Conservation (phyloP, 805 yeast genomes). For the Metschnikowia continentalis region DNA sequence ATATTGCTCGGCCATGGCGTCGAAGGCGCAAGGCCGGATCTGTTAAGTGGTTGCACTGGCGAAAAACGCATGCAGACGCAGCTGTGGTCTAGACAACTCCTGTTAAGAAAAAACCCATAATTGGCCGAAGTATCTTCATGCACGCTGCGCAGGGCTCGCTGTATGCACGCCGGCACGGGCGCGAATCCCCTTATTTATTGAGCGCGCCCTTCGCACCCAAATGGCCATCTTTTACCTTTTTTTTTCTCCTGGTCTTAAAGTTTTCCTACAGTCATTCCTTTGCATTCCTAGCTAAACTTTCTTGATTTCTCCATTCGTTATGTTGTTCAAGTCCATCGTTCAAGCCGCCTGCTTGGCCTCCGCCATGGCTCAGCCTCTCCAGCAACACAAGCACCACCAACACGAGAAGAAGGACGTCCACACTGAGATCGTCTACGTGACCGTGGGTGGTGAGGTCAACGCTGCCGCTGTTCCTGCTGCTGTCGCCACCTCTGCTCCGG, state of each 20-base stretch:
- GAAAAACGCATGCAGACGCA: background rate
- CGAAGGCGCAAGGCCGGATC: too few species aligned
- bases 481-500: constrained; percentile 25
- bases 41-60: background rate
- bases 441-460: constrained; percentile 36
- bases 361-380: constrained; percentile 56
- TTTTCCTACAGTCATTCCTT: constrained; percentile 30
- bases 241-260: constrained; percentile 17
- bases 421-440: constrained; percentile 48
- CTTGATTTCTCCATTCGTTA: constrained; percentile 20
- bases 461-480: constrained; percentile 13
- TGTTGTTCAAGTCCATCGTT: constrained; percentile 48
- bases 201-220: background rate
- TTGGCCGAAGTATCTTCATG: constrained; percentile 1
- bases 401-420: constrained; percentile 53
- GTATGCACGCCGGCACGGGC: background rate
- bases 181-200: constrained; percentile 1
- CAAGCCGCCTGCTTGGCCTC: constrained; percentile 48
- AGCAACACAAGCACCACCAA: constrained; percentile 43
- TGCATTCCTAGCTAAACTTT: constrained; percentile 24
- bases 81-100: constrained; percentile 3
- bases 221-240: background rate
- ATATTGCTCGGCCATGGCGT: too few species aligned
- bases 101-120: background rate
- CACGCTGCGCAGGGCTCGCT: background rate